Evolutionary conservation across 306 rosid genomes (phyloP).

Genomic region (Sphenostylis stenocarpa): DNA sequence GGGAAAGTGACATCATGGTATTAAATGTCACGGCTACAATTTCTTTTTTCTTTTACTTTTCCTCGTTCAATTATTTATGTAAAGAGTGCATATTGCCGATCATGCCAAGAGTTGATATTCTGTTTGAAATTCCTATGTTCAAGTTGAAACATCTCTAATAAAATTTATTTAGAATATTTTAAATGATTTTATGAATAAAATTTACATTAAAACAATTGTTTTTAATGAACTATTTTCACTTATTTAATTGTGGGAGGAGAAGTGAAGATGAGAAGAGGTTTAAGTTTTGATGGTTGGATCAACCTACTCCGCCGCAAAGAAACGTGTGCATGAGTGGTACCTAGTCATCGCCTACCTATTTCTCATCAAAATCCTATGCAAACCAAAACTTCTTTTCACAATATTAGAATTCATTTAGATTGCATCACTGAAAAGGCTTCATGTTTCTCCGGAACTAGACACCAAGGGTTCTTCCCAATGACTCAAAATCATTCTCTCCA

Average conservation of each 20-base stretch:
- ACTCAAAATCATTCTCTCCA: slow-evolving; percentile 62
- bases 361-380: slow-evolving; percentile 5
- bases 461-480: slow-evolving; percentile 47
- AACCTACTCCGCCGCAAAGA: slow-evolving; percentile 45
- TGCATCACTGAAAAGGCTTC: slow-evolving; percentile 8
- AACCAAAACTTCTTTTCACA: slow-evolving; percentile 5
- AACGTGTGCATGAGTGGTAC: not conserved
- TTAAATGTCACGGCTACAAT: not conserved
- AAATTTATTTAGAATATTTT: too few relatives aligned
- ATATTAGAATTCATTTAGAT: not conserved
- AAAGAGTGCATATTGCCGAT: not conserved
- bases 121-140: not conserved
- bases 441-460: slow-evolving; percentile 77
- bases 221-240: too few relatives aligned
- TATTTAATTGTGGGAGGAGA: too few relatives aligned
- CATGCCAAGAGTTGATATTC: not conserved
- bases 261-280: too few relatives aligned
- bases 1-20: not conserved
- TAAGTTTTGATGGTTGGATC: too few relatives aligned
- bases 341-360: not conserved
- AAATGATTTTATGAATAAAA: too few relatives aligned
- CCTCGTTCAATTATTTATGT: not conserved
- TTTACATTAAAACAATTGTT: too few relatives aligned
- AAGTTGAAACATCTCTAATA: too few relatives aligned
- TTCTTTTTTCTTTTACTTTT: not conserved